Percentiles rank a stretch among this genome's conserved stretches.
These are phyloP conservation scores for Gentiana dahurica DNA, from an alignment of 257 asterid genomes.

Conservation along the genomic window DNA sequence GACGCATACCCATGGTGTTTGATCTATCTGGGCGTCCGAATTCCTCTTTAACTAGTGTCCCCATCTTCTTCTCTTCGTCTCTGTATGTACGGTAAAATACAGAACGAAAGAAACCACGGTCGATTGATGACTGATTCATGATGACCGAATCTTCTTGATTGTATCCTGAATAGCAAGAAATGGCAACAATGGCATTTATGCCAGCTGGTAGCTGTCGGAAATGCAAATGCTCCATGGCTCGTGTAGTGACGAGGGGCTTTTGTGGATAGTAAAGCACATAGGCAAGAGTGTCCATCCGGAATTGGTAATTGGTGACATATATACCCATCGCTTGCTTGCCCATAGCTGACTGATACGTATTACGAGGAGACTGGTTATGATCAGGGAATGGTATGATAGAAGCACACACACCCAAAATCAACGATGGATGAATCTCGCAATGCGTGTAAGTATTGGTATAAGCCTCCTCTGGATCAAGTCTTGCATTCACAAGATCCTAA, in stretches of 20 bases:
- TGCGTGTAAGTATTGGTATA: conserved; percentile 18
- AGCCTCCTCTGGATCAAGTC: conserved; percentile 15
- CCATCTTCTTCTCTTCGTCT: conserved; percentile 22
- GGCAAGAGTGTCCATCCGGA: conserved; percentile 8
- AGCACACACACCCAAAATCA: conserved; percentile 22
- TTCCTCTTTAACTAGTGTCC: conserved; percentile 17
- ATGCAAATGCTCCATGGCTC: conserved; percentile 22
- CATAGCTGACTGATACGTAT: conserved; percentile 21
- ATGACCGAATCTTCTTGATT: conserved; percentile 20
- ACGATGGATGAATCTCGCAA: conserved; percentile 18
- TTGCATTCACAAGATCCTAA: conserved; percentile 15
- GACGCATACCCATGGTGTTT: conserved; percentile 19
- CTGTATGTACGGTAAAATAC: conserved; percentile 19
- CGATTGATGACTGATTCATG: conserved; percentile 22
- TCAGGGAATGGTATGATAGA: conserved; percentile 21
- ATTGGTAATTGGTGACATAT: conserved; percentile 18
- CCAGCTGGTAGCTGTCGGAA: conserved; percentile 23
- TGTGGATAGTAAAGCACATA: conserved; percentile 19
- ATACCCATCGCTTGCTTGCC: conserved; percentile 23
- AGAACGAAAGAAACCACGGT: conserved; percentile 20
- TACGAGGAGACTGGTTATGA: conserved; percentile 23
- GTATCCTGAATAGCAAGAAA: conserved; percentile 17
- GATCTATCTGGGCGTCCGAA: conserved; percentile 14
- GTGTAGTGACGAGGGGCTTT: conserved; percentile 18
- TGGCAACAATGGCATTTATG: conserved; percentile 20